Base-by-base conservation (phyloP, 2,329 filamentous ascomycete genomes). In the Podosphaera fusca region DNA sequence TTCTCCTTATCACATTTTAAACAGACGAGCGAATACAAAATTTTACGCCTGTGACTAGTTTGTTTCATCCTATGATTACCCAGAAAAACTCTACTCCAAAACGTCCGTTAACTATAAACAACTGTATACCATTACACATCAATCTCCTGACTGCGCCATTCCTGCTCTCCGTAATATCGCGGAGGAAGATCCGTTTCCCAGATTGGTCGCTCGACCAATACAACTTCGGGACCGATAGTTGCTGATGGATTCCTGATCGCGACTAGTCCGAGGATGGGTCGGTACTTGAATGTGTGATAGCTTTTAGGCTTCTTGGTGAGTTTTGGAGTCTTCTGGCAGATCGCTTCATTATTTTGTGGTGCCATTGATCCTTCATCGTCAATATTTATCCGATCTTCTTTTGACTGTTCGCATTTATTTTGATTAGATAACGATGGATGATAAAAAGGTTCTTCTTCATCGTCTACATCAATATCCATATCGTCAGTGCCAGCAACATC, bases 241-340 rank as follows among this genome's bases (percentile, higher is more conserved):
- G 61, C 60, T 5, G 58, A 63, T 60, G 29, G 63, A 60, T 49
- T 62, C 57, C 57, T 62, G 60, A 76, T 69, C 49, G 73, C 72
- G 40, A 79, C 75, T 42, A 81, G 71, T 56, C 89, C 92, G 60
- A 98, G 74, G 63, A 98, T 88, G n/a, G 89, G 86, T 58, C 89
- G 78, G 70, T 96, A 98, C 70, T 94, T 94, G 74, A 85, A 88
- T 4, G 89, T 94, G 67, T 82, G 80, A 87, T 88, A 96, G 30
- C 57, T 40, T 5, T 5, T 6, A 10, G 10, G 10, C 10, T 5
- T 5, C 35, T 38, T 38, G 35, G 10, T 38, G 10, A 21, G 21
- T 21, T 38, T 38, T 38, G 35, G 10, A 10, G 10, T 38, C 6
- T 5, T 38, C 35, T 38, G 35, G 10, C 6, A 10, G 10, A 10